These are phyloP conservation scores for Oryza brachyantha DNA, from an alignment of 176 grass and related monocot species.

Conservation along the genomic window DNA sequence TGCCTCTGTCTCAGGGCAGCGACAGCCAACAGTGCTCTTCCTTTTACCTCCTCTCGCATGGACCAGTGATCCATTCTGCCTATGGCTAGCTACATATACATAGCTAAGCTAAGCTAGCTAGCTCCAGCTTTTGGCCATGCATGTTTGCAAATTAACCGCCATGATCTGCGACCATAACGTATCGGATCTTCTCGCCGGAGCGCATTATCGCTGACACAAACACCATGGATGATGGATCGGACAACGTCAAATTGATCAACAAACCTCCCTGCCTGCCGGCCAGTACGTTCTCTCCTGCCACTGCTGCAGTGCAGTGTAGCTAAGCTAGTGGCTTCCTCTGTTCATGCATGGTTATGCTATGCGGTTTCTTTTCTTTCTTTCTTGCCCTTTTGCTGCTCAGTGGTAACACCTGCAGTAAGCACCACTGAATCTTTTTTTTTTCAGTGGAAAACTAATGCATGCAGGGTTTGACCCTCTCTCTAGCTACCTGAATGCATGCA, in stretches of 20 bases:
- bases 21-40: background rate
- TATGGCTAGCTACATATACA: background rate
- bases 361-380: background rate
- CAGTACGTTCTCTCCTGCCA: background rate
- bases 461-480: background rate
- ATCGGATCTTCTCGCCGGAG: background rate
- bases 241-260: background rate
- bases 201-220: background rate
- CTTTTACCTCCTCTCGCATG: background rate
- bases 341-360: background rate
- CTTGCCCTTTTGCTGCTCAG: background rate
- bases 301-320: background rate
- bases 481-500: no score
- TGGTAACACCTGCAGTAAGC: constrained; percentile 24
- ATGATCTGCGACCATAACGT: background rate
- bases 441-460: constrained; percentile 7
- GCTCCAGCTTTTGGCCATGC: background rate
- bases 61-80: background rate
- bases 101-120: no score
- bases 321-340: background rate
- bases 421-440: constrained; percentile 1
- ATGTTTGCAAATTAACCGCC: background rate
- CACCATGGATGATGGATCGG: background rate
- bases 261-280: background rate
- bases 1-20: constrained; percentile 1